Conservation (phyloP, 352 stramenopile species). For the Pythium folliculosum region DNA sequence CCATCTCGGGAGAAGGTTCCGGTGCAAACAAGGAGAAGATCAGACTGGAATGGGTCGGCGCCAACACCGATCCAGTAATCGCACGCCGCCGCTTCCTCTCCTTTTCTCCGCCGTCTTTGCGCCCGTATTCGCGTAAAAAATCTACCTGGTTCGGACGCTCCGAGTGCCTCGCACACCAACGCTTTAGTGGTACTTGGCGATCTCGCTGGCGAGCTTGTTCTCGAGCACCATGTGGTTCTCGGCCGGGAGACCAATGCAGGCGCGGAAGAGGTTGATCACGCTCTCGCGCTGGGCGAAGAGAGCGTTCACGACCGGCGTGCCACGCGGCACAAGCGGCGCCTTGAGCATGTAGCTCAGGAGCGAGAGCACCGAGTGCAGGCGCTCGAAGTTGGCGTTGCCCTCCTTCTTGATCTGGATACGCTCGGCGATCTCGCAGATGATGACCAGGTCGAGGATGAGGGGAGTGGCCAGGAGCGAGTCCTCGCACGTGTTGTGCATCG, state of each 20-base stretch:
- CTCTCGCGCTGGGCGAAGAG: conserved; percentile 98
- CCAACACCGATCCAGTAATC: too few relatives aligned
- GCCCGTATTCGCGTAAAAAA: too few relatives aligned
- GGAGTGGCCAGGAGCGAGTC: conserved; percentile 98
- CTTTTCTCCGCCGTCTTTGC: too few relatives aligned
- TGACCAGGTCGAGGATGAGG: conserved; percentile 98
- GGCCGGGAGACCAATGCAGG: conserved; percentile 95
- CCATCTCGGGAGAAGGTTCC: too few relatives aligned
- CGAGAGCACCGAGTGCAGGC: conserved; percentile 97
- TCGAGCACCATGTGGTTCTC: conserved; percentile 99
- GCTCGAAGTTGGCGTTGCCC: conserved; percentile 87
- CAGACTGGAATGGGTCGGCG: too few relatives aligned
- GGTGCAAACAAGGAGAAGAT: too few relatives aligned
- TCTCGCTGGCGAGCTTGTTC: conserved; percentile 91
- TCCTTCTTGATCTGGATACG: conserved; percentile 96
- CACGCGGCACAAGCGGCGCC: conserved; percentile 96
- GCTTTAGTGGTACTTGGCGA: conserved; percentile 60
- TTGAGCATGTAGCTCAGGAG: conserved; percentile 99
- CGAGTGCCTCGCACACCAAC: neutral
- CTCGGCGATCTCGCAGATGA: conserved; percentile 97
- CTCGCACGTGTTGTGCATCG: conserved; percentile 99
- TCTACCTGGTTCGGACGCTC: too few relatives aligned
- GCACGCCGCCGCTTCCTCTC: too few relatives aligned
- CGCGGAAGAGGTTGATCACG: conserved; percentile 98
- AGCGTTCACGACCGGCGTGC: conserved; percentile 98